These are phyloP conservation scores for Kazachstania sp. DNA, from an alignment of 1,139 yeast species.

Conservation along the genomic window DNA sequence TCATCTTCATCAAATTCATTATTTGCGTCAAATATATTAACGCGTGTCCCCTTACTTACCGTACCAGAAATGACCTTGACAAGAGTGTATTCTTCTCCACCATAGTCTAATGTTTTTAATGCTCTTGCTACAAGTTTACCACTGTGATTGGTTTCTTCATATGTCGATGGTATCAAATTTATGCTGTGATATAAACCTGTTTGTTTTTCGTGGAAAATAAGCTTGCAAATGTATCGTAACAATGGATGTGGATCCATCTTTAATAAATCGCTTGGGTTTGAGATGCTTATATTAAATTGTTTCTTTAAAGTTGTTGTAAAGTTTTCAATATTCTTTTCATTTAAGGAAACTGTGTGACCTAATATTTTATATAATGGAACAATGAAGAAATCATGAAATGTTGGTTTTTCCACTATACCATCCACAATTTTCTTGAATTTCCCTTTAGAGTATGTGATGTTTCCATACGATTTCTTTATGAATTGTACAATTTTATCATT, in stretches of 20 bases:
- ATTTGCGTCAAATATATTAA: conserved; percentile 45
- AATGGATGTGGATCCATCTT: conserved; percentile 51
- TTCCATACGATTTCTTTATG: conserved; percentile 67
- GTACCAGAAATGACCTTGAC: conserved; percentile 61
- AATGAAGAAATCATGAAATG: conserved; percentile 63
- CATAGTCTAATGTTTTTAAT: conserved; percentile 47
- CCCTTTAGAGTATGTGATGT: conserved; percentile 43
- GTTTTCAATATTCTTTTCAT: conserved; percentile 35
- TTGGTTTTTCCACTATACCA: conserved; percentile 10
- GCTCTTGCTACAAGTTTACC: conserved; percentile 42
- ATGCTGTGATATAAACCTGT: conserved; percentile 45
- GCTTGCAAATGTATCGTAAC: conserved; percentile 44
- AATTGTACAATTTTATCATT: conserved; percentile 38
- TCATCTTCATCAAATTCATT: conserved; percentile 39
- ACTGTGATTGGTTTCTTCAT: too few species aligned
- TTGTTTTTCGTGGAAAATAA: conserved; percentile 44
- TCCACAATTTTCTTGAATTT: conserved; percentile 34
- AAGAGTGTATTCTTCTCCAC: conserved; percentile 36
- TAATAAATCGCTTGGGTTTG: conserved; percentile 31
- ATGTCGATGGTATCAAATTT: too few species aligned
- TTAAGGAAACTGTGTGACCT: conserved; percentile 47
- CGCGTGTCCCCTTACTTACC: conserved; percentile 39
- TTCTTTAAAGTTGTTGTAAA: conserved; percentile 38
- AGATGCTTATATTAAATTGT: conserved; percentile 39
- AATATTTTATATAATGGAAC: conserved; percentile 76